A percentile compares a stretch with the other conserved stretches of the same genome.
Conservation (phyloP, 2,329 filamentous ascomycete genomes). For the Davidsoniella virescens region DNA sequence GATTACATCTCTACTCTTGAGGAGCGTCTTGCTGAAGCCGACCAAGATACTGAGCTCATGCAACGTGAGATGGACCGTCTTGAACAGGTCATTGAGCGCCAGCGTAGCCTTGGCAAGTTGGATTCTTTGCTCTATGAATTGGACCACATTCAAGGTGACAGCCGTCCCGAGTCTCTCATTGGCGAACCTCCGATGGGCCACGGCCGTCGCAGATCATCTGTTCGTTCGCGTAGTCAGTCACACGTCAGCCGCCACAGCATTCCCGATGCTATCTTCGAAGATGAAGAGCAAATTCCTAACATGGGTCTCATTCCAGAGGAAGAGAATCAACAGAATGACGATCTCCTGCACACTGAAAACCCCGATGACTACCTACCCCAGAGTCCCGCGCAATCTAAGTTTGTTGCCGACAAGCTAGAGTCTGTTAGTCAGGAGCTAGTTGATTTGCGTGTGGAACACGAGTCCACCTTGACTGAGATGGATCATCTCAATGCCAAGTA, state of each 20-base stretch:
- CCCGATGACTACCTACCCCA: constrained; percentile 32
- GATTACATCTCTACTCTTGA: constrained; percentile 96
- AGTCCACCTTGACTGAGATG: constrained; percentile 64
- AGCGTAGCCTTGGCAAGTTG: constrained; percentile 84
- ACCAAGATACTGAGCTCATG: constrained; percentile 93
- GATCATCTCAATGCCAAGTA: constrained; percentile 77
- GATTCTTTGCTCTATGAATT: constrained; percentile 86
- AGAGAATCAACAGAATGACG: constrained; percentile 11
- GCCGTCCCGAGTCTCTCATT: constrained; percentile 18
- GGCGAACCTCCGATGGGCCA: constrained; percentile 5
- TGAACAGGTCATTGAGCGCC: constrained; percentile 88
- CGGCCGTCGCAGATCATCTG: constrained; percentile 24
- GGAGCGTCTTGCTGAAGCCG: constrained; percentile 84
- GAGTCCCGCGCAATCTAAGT: constrained; percentile 66
- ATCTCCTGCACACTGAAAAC: constrained; percentile 10
- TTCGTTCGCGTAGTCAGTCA: constrained; percentile 19
- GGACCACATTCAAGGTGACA: constrained; percentile 42
- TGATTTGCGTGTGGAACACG: constrained; percentile 79
- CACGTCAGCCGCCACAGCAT: constrained; percentile 29
- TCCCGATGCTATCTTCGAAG: constrained; percentile 39
- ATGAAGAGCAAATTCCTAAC: constrained; percentile 28
- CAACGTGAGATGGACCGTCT: constrained; percentile 87
- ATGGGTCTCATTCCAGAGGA: constrained; percentile 15
- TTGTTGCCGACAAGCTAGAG: constrained; percentile 85
- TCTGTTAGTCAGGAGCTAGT: constrained; percentile 81